Percentiles rank a stretch among this genome's conserved stretches.
These are phyloP conservation scores for Trametes cubensis DNA, from an alignment of 768 basidiomycete species.

Conservation along the genomic window DNA sequence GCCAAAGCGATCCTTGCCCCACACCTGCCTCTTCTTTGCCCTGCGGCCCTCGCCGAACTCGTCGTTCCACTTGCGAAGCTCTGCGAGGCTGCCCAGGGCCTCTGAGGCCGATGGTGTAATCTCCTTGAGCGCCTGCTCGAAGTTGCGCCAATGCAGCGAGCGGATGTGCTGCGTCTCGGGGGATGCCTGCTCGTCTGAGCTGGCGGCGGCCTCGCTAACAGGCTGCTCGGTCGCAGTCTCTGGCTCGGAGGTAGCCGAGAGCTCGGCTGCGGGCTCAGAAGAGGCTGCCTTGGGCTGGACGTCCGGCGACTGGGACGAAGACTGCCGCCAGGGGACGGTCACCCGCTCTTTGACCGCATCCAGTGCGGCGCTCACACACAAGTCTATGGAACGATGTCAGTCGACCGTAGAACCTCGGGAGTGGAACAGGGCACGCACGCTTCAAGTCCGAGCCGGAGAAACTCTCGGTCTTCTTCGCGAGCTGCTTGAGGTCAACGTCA, in stretches of 20 bases:
- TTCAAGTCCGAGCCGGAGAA: constrained; percentile 97
- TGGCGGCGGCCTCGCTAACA: constrained; percentile 1
- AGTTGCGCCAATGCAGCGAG: constrained; percentile 61
- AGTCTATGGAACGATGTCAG: constrained; percentile 53
- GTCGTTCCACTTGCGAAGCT: constrained; percentile 87
- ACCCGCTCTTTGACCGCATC: constrained; percentile 89
- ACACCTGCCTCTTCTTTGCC: constrained; percentile 68
- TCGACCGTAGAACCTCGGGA: constrained; percentile 9
- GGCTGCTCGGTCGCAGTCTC: neutral
- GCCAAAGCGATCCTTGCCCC: constrained; percentile 89
- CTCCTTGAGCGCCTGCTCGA: constrained; percentile 82
- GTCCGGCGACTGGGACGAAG: constrained; percentile 1
- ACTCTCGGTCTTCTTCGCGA: constrained; percentile 76
- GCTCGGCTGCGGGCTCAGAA: neutral
- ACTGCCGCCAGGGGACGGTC: constrained; percentile 71
- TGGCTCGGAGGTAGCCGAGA: constrained; percentile 6
- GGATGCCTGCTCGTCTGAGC: constrained; percentile 11
- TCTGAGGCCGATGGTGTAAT: constrained; percentile 91
- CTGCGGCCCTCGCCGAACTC: constrained; percentile 88
- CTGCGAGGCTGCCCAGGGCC: constrained; percentile 69
- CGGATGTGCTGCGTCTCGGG: constrained; percentile 30
- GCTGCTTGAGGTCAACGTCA: constrained; percentile 60
- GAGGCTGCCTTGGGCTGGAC: neutral
- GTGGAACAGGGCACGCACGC: constrained; percentile 53
- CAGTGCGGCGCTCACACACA: constrained; percentile 90